Percentiles rank a stretch among this genome's conserved stretches.
Conservation (phyloP, 345 rosid genomes). For the Lenwebbia sp. region DNA sequence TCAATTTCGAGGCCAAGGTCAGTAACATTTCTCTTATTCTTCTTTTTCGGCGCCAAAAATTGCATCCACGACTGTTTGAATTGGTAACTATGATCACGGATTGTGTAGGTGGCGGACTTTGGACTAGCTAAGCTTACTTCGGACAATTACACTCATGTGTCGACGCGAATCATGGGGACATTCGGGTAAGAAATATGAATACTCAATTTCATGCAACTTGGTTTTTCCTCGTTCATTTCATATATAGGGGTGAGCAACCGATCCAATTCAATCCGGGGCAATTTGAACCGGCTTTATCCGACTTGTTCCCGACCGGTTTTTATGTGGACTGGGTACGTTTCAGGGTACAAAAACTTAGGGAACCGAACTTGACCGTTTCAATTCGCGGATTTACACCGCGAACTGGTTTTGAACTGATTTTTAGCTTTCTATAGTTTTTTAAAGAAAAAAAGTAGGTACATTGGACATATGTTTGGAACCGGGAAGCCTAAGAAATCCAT, state of each 20-base stretch:
- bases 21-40: not conserved
- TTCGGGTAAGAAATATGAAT: constrained; percentile 43
- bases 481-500: not conserved
- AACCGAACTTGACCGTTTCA: not conserved
- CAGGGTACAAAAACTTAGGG: not conserved
- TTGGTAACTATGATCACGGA: not conserved
- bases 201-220: not conserved
- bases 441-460: not conserved
- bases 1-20: constrained; percentile 71
- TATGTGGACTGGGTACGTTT: not conserved
- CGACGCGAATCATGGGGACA: constrained; percentile 96
- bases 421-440: not conserved
- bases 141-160: constrained; percentile 67
- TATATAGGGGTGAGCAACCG: not conserved
- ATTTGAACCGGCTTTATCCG: not conserved
- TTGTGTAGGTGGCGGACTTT: constrained; percentile 73
- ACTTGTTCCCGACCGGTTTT: not conserved
- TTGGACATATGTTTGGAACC: not conserved
- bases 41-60: too few species aligned
- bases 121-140: constrained; percentile 80
- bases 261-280: not conserved
- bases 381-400: not conserved
- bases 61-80: too few species aligned
- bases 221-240: not conserved
- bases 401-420: not conserved